Percentiles rank a stretch among this genome's conserved stretches.
These are phyloP conservation scores for Cymbidium sinense DNA, from an alignment of 106 monocot species.

Conservation along the genomic window DNA sequence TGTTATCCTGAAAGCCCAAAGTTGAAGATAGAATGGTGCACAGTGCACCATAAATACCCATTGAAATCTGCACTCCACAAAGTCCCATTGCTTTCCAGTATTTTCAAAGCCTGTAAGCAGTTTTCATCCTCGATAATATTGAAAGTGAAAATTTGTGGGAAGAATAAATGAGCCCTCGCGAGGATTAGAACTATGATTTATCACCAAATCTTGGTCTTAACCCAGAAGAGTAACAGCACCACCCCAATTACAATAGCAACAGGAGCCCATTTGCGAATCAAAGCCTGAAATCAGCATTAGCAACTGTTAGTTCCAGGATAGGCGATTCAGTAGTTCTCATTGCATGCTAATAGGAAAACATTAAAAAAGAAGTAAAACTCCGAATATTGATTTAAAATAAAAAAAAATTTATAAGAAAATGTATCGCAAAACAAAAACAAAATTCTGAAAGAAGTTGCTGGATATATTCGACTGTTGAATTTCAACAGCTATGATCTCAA, in stretches of 20 bases:
- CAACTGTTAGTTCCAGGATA: not conserved
- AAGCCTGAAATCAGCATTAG: conserved; percentile 37
- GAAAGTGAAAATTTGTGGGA: not conserved
- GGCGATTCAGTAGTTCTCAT: too few relatives aligned
- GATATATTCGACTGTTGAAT: too few relatives aligned
- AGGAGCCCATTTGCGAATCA: conserved; percentile 92
- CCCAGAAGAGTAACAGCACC: conserved; percentile 82
- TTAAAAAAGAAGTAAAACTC: too few relatives aligned
- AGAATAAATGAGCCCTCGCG: not conserved
- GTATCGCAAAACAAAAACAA: too few relatives aligned
- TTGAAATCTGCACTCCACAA: not conserved
- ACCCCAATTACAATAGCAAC: conserved; percentile 84
- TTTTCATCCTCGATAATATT: not conserved
- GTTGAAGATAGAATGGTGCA: not conserved
- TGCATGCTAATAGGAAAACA: too few relatives aligned
- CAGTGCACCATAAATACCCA: not conserved
- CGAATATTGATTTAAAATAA: too few relatives aligned
- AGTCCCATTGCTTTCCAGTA: not conserved
- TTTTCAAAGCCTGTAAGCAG: not conserved
- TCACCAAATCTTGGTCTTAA: conserved; percentile 74
- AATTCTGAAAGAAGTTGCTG: too few relatives aligned
- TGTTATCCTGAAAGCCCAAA: not conserved
- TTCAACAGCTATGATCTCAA: too few relatives aligned
- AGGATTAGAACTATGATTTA: not conserved
- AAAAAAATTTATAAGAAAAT: too few relatives aligned